Evolutionary conservation across 2,329 filamentous ascomycete species (phyloP).

Genomic region (Trichoderma sp.): DNA sequence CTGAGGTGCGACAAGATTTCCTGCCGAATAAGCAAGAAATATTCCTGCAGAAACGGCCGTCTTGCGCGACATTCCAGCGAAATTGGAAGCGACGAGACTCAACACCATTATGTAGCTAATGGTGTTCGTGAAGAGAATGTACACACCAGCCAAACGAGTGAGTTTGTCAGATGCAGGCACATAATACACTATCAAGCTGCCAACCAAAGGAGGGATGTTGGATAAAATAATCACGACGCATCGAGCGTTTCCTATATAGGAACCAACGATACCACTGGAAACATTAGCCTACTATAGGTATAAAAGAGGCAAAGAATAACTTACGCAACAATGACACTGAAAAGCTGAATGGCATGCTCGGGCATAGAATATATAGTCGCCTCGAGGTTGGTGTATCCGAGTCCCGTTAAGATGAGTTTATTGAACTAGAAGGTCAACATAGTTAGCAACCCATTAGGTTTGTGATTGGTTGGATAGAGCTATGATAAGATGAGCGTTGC

Average conservation of each 20-base stretch:
- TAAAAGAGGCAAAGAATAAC: background rate
- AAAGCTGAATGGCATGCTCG: conserved; percentile 23
- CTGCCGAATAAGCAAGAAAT: conserved; percentile 20
- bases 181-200: background rate
- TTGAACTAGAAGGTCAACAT: background rate
- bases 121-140: conserved; percentile 20
- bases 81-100: background rate
- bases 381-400: conserved; percentile 19
- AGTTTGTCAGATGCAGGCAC: background rate
- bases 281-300: background rate
- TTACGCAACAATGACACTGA: background rate
- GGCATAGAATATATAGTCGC: conserved; percentile 13
- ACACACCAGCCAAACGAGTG: background rate
- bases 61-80: conserved; percentile 16
- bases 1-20: conserved; percentile 21
- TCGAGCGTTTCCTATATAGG: background rate
- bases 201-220: background rate
- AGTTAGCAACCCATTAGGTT: background rate
- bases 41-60: conserved; percentile 15
- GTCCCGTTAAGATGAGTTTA: conserved; percentile 22
- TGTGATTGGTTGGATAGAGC: background rate
- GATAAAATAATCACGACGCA: background rate
- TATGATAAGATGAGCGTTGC: background rate
- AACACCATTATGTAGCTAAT: conserved; percentile 22
- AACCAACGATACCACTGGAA: background rate